Evolutionary conservation across 108 stramenopile genomes (phyloP).

Genomic region (Skeletonema tropicum): DNA sequence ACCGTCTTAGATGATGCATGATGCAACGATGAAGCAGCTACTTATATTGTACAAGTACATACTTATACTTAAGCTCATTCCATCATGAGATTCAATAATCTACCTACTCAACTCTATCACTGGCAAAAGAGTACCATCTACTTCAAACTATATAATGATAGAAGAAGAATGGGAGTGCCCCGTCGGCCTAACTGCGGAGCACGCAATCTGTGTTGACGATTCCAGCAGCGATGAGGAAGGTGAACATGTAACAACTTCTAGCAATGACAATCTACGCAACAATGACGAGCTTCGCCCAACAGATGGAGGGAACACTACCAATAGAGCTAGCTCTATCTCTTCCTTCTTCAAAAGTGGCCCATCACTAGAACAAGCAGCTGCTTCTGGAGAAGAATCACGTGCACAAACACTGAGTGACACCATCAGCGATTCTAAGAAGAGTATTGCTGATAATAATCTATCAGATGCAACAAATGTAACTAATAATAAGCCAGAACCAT

Average conservation of each 20-base stretch:
- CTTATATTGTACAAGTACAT: no score
- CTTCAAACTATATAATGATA: background rate
- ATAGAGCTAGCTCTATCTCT: background rate
- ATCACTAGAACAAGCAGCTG: background rate
- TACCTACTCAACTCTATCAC: no score
- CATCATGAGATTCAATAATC: no score
- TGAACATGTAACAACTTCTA: background rate
- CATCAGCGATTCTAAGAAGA: background rate
- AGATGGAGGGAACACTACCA: background rate
- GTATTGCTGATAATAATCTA: background rate
- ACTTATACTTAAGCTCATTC: no score
- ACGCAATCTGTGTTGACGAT: conserved; percentile 7
- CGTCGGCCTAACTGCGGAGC: conserved; percentile 14
- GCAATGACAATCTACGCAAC: background rate
- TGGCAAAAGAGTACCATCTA: no score
- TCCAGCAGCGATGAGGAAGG: background rate
- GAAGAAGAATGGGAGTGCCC: conserved; percentile 11
- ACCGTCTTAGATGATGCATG: no score
- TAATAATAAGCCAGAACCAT: background rate
- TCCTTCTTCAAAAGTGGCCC: background rate
- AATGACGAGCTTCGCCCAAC: background rate
- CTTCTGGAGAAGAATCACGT: background rate
- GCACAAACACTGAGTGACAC: background rate
- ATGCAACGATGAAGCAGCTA: no score
- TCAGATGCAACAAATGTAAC: no score